Conservation (phyloP, 768 basidiomycete genomes). For the Leccinum ochraceum region DNA sequence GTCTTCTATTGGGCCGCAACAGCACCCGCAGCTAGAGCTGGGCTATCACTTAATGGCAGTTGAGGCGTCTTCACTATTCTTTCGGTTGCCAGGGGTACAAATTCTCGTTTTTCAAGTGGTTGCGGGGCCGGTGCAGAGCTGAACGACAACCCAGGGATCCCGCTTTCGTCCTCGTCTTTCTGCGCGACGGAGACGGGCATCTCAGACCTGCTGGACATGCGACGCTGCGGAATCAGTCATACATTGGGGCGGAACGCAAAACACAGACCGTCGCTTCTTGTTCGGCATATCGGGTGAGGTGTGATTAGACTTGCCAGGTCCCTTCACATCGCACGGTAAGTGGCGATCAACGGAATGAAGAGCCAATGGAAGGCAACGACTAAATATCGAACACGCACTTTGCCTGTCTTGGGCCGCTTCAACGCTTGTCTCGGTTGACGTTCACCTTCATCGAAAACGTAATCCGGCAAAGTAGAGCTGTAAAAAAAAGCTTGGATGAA, state of each 20-base stretch:
- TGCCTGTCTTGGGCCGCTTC: conserved; percentile 70
- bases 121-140: conserved; percentile 33
- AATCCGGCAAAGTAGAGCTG: conserved; percentile 76
- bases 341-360: conserved; percentile 16
- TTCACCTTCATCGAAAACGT: conserved; percentile 81
- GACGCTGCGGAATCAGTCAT: conserved; percentile 32
- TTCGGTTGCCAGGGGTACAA: conserved; percentile 41
- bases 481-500: conserved; percentile 22
- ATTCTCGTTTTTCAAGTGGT: conserved; percentile 41
- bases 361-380: conserved; percentile 16
- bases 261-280: conserved; percentile 78
- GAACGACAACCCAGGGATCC: conserved; percentile 35
- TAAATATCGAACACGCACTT: conserved; percentile 42
- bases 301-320: conserved; percentile 58
- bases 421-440: conserved; percentile 67
- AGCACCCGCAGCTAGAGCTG: conserved; percentile 51
- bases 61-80: conserved; percentile 58
- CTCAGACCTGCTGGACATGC: conserved; percentile 44
- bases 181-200: conserved; percentile 23
- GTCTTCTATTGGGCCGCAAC: conserved; percentile 33
- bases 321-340: conserved; percentile 48
- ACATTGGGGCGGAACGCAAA: conserved; percentile 17
- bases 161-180: conserved; percentile 42
- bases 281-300: conserved; percentile 72
- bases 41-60: conserved; percentile 61